Evolutionary conservation across 768 basidiomycete genomes (phyloP).

Genomic region (Boletus tylopilopsis): DNA sequence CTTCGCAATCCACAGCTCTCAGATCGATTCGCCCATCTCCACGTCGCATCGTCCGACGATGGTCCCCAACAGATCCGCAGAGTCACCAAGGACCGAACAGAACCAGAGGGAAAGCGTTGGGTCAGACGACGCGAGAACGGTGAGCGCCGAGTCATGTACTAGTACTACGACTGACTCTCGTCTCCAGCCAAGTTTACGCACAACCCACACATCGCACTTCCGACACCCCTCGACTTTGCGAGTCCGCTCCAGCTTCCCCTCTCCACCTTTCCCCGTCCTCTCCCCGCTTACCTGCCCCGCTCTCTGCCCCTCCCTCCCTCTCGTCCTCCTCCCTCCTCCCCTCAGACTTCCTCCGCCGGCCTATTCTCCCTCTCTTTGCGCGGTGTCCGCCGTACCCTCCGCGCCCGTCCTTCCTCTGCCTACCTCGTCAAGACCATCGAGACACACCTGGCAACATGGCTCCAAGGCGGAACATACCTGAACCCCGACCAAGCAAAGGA

Average conservation of each 20-base stretch:
- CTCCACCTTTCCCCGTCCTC: conserved; percentile 72
- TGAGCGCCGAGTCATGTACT: conserved; percentile 18
- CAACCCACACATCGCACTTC: conserved; percentile 69
- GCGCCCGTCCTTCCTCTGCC: conserved; percentile 48
- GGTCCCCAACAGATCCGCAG: conserved; percentile 5
- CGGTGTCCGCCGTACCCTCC: conserved; percentile 67
- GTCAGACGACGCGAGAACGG: conserved; percentile 74
- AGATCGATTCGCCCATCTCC: conserved; percentile 53
- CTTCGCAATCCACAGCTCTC: conserved; percentile 59
- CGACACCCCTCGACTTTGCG: conserved; percentile 53
- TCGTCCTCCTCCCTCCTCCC: conserved; percentile 39
- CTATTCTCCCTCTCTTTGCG: conserved; percentile 73
- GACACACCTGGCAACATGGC: conserved; percentile 58
- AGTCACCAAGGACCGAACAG: conserved; percentile 48
- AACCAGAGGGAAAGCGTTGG: conserved; percentile 78
- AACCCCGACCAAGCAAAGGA: conserved; percentile 42
- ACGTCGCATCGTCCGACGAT: too few relatives aligned
- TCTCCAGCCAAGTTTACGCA: conserved; percentile 61
- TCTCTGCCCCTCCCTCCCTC: conserved; percentile 49
- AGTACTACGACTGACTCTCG: neutral
- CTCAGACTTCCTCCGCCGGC: conserved; percentile 62
- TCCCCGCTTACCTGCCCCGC: conserved; percentile 68
- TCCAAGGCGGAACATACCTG: conserved; percentile 55
- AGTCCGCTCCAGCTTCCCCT: conserved; percentile 40
- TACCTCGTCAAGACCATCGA: conserved; percentile 68